Conservation (phyloP, 1,284 basidiomycete genomes). For the Ustilago shanxiensis region DNA sequence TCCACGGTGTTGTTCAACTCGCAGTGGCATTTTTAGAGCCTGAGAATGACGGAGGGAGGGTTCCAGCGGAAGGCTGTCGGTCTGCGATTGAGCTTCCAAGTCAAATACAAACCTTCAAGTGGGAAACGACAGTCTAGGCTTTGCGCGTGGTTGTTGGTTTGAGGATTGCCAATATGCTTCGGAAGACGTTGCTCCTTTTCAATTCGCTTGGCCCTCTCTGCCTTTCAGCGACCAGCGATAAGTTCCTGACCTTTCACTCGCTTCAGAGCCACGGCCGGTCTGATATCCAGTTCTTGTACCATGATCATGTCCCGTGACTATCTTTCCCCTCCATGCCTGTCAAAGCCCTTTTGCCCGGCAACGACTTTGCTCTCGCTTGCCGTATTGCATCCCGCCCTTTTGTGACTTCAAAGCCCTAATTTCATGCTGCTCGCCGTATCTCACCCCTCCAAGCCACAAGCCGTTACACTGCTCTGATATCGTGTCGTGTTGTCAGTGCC, state of each 20-base stretch:
- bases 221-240: neutral
- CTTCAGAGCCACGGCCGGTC: slow-evolving; percentile 12
- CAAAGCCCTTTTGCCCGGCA: neutral
- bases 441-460: neutral
- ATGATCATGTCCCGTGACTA: slow-evolving; percentile 9
- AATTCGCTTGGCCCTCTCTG: slow-evolving; percentile 24
- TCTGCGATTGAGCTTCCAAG: neutral
- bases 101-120: neutral
- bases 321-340: neutral
- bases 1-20: neutral
- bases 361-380: slow-evolving; percentile 11
- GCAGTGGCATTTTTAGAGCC: neutral
- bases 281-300: slow-evolving; percentile 26
- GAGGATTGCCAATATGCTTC: slow-evolving; percentile 25
- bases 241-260: neutral
- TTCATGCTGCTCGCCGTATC: slow-evolving; percentile 1
- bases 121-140: neutral
- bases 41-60: neutral
- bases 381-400: slow-evolving; percentile 2
- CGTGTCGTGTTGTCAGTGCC: slow-evolving; percentile 14
- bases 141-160: slow-evolving; percentile 3
- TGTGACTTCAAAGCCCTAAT: neutral
- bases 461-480: neutral
- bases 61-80: neutral
- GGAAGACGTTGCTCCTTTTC: slow-evolving; percentile 50